A percentile compares a stretch with the other conserved stretches of the same genome.
These are phyloP conservation scores for Salix exigua DNA, from an alignment of 345 rosid genomes.

Conservation along the genomic window DNA sequence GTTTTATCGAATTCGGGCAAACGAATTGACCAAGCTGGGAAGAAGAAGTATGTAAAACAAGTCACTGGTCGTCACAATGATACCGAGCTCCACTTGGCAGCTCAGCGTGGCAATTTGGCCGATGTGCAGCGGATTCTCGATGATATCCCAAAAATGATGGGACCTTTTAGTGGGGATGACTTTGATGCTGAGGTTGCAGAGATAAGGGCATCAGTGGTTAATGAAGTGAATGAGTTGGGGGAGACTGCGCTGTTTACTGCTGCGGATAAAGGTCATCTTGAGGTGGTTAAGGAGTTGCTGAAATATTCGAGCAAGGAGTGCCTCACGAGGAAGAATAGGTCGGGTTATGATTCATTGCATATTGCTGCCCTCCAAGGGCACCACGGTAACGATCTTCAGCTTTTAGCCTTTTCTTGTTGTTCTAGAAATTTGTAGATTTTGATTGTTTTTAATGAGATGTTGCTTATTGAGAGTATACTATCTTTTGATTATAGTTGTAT, in stretches of 20 bases:
- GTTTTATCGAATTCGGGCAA: constrained; percentile 77
- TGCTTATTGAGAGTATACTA: not conserved
- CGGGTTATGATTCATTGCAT: constrained; percentile 82
- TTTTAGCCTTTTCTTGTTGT: not conserved
- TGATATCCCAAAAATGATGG: constrained; percentile 69
- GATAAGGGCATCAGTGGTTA: constrained; percentile 73
- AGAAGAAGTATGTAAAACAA: constrained; percentile 91
- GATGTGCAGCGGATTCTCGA: constrained; percentile 75
- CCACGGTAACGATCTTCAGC: constrained; percentile 51
- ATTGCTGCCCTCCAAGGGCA: constrained; percentile 85
- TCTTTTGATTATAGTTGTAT: not conserved
- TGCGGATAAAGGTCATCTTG: constrained; percentile 86
- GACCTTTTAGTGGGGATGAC: constrained; percentile 63
- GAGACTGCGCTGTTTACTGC: constrained; percentile 88
- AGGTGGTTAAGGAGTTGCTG: constrained; percentile 77
- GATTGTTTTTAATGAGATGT: not conserved
- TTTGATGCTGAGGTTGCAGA: constrained; percentile 75
- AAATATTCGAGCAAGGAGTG: constrained; percentile 78
- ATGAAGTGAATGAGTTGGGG: constrained; percentile 89
- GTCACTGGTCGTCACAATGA: constrained; percentile 87
- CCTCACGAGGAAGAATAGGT: constrained; percentile 66
- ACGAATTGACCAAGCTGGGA: constrained; percentile 85
- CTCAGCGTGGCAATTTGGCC: constrained; percentile 74
- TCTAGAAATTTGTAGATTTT: not conserved
- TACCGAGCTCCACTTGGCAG: constrained; percentile 82